These are phyloP conservation scores for Tilletia indica DNA, from an alignment of 1,284 basidiomycete species.

Conservation along the genomic window DNA sequence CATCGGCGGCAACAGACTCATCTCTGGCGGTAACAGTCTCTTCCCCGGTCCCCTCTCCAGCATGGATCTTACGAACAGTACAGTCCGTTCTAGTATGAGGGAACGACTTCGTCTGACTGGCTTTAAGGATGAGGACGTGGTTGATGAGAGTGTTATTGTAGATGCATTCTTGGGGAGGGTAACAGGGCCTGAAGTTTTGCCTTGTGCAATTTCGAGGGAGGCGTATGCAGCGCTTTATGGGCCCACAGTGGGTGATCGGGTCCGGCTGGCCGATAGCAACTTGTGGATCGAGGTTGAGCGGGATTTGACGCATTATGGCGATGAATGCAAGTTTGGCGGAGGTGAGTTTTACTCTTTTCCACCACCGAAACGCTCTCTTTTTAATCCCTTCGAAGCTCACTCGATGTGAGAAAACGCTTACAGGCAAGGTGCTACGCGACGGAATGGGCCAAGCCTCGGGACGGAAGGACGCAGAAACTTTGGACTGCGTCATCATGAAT, in stretches of 20 bases:
- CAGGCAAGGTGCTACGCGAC: constrained; percentile 50
- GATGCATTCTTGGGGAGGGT: constrained; percentile 9
- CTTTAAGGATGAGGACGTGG: constrained; percentile 34
- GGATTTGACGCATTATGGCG: constrained; percentile 80
- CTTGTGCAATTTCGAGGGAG: constrained; percentile 36
- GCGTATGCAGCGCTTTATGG: constrained; percentile 61
- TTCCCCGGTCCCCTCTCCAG: constrained; percentile 33
- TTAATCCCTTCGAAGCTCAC: background rate
- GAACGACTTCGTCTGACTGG: constrained; percentile 31
- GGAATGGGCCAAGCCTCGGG: constrained; percentile 76
- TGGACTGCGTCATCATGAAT: constrained; percentile 93
- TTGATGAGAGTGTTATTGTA: constrained; percentile 24
- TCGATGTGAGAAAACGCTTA: background rate
- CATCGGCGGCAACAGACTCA: constrained; percentile 71
- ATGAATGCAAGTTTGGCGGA: constrained; percentile 94
- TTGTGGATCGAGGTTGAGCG: constrained; percentile 91
- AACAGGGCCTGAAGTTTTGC: constrained; percentile 19
- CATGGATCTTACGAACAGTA: constrained; percentile 24
- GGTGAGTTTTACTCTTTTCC: constrained; percentile 59
- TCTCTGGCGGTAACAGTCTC: constrained; percentile 80
- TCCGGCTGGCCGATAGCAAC: constrained; percentile 82
- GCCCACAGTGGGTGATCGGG: constrained; percentile 84
- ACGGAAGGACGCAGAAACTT: constrained; percentile 66
- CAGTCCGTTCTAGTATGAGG: constrained; percentile 24
- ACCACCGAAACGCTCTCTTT: background rate